Evolutionary conservation across 2,329 filamentous ascomycete species (phyloP), one percentile per base, ranked within the genome.

Genomic region (Sporothrix dimorphospora): DNA sequence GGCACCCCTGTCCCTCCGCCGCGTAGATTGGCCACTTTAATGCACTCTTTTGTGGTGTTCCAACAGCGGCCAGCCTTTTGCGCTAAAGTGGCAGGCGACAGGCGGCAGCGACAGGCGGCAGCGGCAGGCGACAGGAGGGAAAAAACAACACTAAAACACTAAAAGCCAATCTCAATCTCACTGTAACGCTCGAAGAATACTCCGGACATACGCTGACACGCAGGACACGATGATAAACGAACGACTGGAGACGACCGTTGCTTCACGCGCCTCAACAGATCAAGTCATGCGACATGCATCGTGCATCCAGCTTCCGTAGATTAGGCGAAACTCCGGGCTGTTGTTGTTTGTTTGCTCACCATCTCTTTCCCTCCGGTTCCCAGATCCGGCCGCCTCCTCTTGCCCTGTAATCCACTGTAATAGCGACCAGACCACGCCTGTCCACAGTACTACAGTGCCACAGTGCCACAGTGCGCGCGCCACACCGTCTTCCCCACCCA

Each of bases 1-100:
- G 45, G 45, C 57, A 66, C 59, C 69, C 69, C 47, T 63, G 55
- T 65, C 59, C 42, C 9, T 45, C 69, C 53, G 30, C 55, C 40
- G 51, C 51, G 21, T 69, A 59, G 67, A 59, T 69, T 59, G 51
- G 67, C 67, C 49, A 57, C 67, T 45, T 55, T 42, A 21, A 34
- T 55, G 30, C 47, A 16, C 30, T 42, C 19, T 47, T 19, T n/a
- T n/a, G n/a, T n/a, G n/a, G 42, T 16, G 12, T 4, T 12, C 3
- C 42, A 16, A 14, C 21, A 24, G 7, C n/a, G 49, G 2, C 49
- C n/a, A 21, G n/a, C 12, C n/a, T 27, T 16, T 45, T 42, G 34
- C n/a, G 40, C 59, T 24, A 42, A 42, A 55, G 16, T 24, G 51
- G 2, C 24, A 19, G 0, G 6, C 19, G 4, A n/a, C n/a, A n/a